A percentile compares a stretch with the other conserved stretches of the same genome.
phyloP scores from a whole-genome alignment of 306 rosid species.

The Oxytropis ochrocephala region DNA sequence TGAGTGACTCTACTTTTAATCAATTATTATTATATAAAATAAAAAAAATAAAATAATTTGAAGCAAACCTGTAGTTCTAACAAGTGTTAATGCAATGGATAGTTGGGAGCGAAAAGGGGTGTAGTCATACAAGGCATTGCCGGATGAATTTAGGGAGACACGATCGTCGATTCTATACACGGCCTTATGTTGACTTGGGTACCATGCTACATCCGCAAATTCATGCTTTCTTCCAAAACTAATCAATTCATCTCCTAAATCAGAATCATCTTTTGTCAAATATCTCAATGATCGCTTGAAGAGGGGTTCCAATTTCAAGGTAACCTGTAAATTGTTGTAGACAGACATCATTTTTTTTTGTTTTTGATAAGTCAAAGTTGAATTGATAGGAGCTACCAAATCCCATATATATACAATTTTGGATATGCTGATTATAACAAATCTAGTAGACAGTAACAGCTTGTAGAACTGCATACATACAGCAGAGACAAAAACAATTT shows the following conservation, averaged over 20 bases:
- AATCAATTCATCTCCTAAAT: conserved; percentile 43
- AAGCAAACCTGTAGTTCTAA: conserved; percentile 36
- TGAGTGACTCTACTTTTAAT: too few relatives aligned
- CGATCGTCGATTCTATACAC: conserved; percentile 51
- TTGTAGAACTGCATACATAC: too few relatives aligned
- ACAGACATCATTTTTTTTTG: too few relatives aligned
- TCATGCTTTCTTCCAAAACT: conserved; percentile 50
- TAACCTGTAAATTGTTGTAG: conserved; percentile 56
- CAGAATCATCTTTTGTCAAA: conserved; percentile 32
- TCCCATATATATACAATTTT: too few relatives aligned
- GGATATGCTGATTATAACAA: too few relatives aligned
- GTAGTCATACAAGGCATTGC: conserved; percentile 43
- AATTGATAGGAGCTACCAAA: too few relatives aligned
- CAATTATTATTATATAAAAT: not conserved
- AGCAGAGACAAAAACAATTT: too few relatives aligned
- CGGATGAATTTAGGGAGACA: conserved; percentile 31
- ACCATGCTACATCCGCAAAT: conserved; percentile 59
- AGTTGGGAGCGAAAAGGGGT: conserved; percentile 38
- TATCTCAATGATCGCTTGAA: conserved; percentile 57
- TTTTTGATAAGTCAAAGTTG: too few relatives aligned
- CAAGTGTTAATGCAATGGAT: conserved; percentile 9
- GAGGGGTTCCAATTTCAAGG: conserved; percentile 43
- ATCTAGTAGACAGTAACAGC: too few relatives aligned
- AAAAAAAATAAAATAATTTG: not conserved
- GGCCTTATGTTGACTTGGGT: conserved; percentile 51